phyloP scores from a whole-genome alignment of 805 yeast genomes.

The Myxozyma mucilagina region DNA sequence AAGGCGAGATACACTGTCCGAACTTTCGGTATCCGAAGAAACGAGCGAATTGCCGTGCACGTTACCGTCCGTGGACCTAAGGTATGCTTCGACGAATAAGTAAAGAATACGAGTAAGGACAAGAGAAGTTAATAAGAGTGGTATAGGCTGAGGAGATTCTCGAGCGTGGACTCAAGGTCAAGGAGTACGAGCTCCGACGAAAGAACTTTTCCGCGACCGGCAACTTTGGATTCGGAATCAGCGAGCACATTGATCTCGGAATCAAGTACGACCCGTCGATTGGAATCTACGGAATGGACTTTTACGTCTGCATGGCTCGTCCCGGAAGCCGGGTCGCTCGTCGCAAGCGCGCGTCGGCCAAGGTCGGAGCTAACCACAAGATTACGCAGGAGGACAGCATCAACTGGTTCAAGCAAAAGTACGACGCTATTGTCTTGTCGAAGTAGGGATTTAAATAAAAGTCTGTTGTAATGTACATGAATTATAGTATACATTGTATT shows the following conservation, averaged over 20 bases:
- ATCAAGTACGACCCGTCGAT: conserved; percentile 99
- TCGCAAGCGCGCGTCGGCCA: conserved; percentile 82
- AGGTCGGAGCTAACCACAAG: conserved; percentile 89
- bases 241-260: conserved; percentile 99
- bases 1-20: conserved; percentile 99
- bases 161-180: conserved; percentile 99
- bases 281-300: conserved; percentile 96
- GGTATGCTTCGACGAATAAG: conserved; percentile 33
- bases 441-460: conserved; percentile 4
- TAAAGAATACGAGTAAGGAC: background rate
- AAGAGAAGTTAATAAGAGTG: background rate
- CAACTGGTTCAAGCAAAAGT: conserved; percentile 98
- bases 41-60: conserved; percentile 99
- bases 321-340: conserved; percentile 99
- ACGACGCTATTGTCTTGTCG: conserved; percentile 91
- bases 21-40: conserved; percentile 99
- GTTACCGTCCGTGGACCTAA: conserved; percentile 99
- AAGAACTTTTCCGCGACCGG: conserved; percentile 98
- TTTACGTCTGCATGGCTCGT: conserved; percentile 99
- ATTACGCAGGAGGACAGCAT: conserved; percentile 92
- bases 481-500: background rate
- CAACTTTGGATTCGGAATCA: conserved; percentile 99
- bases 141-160: conserved; percentile 87
- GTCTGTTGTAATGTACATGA: background rate
- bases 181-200: conserved; percentile 94